These are phyloP conservation scores for Epicoccum nigrum DNA, from an alignment of 2,329 filamentous ascomycete species.

Conservation along the genomic window DNA sequence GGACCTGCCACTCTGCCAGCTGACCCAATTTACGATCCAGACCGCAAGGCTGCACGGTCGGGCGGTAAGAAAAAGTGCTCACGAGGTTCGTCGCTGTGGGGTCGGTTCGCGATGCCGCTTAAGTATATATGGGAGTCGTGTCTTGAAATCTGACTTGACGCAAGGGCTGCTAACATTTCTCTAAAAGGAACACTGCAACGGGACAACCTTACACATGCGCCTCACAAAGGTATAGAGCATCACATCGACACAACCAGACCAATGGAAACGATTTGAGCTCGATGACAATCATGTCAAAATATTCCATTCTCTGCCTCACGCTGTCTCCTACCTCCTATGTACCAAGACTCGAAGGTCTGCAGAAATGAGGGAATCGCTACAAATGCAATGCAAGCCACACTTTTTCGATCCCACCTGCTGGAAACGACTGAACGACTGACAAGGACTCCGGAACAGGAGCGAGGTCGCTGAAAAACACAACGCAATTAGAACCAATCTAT, in stretches of 20 bases:
- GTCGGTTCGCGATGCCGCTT: slow-evolving; percentile 12
- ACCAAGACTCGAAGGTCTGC: slow-evolving; percentile 31
- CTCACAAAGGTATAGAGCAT: neutral
- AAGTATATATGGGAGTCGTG: slow-evolving; percentile 19
- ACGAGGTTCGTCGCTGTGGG: slow-evolving; percentile 24
- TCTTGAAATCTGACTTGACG: slow-evolving; percentile 27
- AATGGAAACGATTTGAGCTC: slow-evolving; percentile 18
- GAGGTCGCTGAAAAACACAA: slow-evolving; percentile 34
- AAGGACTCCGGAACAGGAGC: slow-evolving; percentile 36
- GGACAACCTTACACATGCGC: slow-evolving; percentile 9
- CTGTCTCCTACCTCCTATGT: slow-evolving; percentile 24
- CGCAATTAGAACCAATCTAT: slow-evolving; percentile 43
- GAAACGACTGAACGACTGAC: slow-evolving; percentile 29
- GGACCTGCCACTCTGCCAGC: slow-evolving; percentile 16
- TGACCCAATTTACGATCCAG: slow-evolving; percentile 40
- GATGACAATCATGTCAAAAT: slow-evolving; percentile 18
- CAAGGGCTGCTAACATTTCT: slow-evolving; percentile 4
- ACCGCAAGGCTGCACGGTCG: slow-evolving; percentile 27
- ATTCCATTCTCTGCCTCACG: slow-evolving; percentile 33
- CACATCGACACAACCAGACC: slow-evolving; percentile 3
- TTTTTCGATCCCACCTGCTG: slow-evolving; percentile 37
- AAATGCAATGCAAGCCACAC: slow-evolving; percentile 40
- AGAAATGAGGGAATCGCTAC: slow-evolving; percentile 36
- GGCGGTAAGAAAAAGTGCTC: slow-evolving; percentile 23
- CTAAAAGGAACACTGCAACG: neutral